phyloP scores from a whole-genome alignment of 345 rosid genomes.

The Eutrema yunnanense region DNA sequence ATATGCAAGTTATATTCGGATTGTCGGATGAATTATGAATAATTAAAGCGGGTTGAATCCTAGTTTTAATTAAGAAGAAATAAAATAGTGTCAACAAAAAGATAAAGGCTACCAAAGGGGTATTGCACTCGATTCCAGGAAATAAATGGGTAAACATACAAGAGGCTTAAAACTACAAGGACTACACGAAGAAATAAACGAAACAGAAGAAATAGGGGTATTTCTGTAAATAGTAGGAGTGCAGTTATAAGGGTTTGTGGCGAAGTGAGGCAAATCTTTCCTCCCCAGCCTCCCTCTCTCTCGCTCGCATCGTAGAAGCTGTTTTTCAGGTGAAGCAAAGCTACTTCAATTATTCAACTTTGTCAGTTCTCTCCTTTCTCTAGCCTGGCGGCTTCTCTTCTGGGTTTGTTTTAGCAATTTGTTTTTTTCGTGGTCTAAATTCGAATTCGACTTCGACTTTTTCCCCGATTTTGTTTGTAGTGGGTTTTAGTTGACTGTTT shows the following conservation, averaged over 20 bases:
- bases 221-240: not conserved
- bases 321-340: not conserved
- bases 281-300: not conserved
- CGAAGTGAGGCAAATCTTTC: not conserved
- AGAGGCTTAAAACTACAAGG: not conserved
- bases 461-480: not conserved
- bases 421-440: not conserved
- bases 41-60: too few species aligned
- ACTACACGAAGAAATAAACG: not conserved
- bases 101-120: not conserved
- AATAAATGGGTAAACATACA: not conserved
- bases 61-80: too few species aligned
- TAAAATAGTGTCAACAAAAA: not conserved
- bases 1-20: too few species aligned
- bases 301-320: not conserved
- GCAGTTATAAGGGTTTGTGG: conserved; percentile 4
- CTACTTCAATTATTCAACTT: not conserved
- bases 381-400: not conserved
- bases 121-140: not conserved
- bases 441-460: not conserved
- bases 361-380: not conserved
- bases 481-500: not conserved
- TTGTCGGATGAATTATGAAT: too few species aligned
- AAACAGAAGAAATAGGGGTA: not conserved
- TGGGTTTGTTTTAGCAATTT: not conserved